Conservation (phyloP, 1,284 basidiomycete genomes). For the Pisolithus thermaeus region DNA sequence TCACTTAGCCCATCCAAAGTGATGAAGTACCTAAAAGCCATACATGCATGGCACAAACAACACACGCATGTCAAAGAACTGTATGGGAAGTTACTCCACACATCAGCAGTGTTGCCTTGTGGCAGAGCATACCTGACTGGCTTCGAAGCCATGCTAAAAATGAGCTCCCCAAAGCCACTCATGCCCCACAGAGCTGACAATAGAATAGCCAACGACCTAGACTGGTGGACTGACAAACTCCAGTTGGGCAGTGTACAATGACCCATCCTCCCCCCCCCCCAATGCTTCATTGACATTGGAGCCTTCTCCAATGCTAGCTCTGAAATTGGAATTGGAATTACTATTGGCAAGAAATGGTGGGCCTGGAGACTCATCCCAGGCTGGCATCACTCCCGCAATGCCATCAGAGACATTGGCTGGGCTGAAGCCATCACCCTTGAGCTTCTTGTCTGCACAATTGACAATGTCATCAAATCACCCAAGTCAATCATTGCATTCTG, state of each 20-base stretch:
- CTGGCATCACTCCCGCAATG: no score
- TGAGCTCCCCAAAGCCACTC: no score
- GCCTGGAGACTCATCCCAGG: no score
- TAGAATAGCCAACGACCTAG: not conserved
- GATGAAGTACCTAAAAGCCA: no score
- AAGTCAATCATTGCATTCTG: not conserved
- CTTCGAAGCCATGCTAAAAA: no score
- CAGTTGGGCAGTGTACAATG: not conserved
- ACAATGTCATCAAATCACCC: not conserved
- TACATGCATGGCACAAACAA: conserved; percentile 9
- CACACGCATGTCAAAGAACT: not conserved
- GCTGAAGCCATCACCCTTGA: not conserved
- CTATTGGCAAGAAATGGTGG: no score
- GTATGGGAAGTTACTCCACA: no score
- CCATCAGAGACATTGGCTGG: not conserved
- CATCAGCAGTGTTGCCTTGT: not conserved
- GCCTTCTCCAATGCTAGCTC: no score
- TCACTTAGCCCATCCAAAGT: not conserved
- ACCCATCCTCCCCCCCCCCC: not conserved
- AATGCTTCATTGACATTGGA: not conserved
- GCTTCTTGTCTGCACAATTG: not conserved
- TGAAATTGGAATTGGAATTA: no score
- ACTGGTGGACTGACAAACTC: not conserved
- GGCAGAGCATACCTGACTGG: no score
- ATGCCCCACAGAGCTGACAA: not conserved